Conservation (phyloP, 768 basidiomycete genomes). For the Leucosporidium scottii region DNA sequence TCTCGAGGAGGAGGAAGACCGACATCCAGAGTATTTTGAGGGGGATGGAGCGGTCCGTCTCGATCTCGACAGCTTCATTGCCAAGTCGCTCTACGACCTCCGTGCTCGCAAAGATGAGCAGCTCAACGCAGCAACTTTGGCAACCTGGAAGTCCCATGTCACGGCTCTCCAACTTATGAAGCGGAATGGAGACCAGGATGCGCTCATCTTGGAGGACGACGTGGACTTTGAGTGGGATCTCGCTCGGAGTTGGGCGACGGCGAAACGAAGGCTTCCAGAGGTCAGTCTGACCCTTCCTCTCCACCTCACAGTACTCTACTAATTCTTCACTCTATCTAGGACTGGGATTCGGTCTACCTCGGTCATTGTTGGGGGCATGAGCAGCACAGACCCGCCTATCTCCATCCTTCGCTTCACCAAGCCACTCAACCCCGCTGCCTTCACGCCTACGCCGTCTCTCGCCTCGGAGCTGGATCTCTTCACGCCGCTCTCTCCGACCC, state of each 20-base stretch:
- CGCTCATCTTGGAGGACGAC: constrained; percentile 38
- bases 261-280: constrained; percentile 25
- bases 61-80: constrained; percentile 10
- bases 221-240: constrained; percentile 39
- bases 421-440: constrained; percentile 35
- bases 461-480: constrained; percentile 18
- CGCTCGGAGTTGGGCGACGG: constrained; percentile 30
- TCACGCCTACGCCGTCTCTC: constrained; percentile 36
- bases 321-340: constrained; percentile 12
- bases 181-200: constrained; percentile 31
- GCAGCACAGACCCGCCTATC: constrained; percentile 30
- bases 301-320: background rate
- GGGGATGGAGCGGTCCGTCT: constrained; percentile 1
- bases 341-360: constrained; percentile 33
- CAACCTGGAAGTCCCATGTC: constrained; percentile 35
- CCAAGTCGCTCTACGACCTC: constrained; percentile 21
- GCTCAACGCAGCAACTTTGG: constrained; percentile 28
- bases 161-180: constrained; percentile 26
- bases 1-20: constrained; percentile 22
- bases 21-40: background rate
- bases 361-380: constrained; percentile 38
- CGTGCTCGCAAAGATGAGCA: constrained; percentile 26
- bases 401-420: constrained; percentile 34
- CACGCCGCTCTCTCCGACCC: constrained; percentile 26
- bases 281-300: background rate